Evolutionary conservation across 768 basidiomycete species (phyloP).

Genomic region (Rhizopogon vesiculosus): DNA sequence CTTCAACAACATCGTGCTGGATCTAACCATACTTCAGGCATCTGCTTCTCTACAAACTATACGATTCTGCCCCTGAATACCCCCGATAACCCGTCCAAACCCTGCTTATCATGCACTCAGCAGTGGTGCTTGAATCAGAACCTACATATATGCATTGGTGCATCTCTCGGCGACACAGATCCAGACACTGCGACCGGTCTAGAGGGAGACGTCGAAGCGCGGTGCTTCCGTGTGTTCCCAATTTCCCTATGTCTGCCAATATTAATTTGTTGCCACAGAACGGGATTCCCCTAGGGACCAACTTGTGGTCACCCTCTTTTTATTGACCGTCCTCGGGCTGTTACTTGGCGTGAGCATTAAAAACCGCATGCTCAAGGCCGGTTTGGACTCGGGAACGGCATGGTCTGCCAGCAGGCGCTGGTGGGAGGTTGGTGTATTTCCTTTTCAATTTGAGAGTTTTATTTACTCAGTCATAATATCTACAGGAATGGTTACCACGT

Average conservation of each 20-base stretch:
- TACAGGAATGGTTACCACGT: slow-evolving; percentile 38
- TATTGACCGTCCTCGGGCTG: slow-evolving; percentile 83
- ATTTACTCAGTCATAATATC: slow-evolving; percentile 10
- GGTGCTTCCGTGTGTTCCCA: slow-evolving; percentile 83
- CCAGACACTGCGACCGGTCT: slow-evolving; percentile 92
- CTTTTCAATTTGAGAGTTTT: slow-evolving; percentile 10
- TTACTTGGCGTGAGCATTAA: slow-evolving; percentile 82
- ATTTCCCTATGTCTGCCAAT: slow-evolving; percentile 21
- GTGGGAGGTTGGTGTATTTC: slow-evolving; percentile 68
- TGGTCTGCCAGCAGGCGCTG: slow-evolving; percentile 66
- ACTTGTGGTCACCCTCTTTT: slow-evolving; percentile 86
- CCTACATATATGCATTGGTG: slow-evolving; percentile 76
- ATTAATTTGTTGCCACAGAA: slow-evolving; percentile 43
- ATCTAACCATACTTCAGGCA: slow-evolving; percentile 47
- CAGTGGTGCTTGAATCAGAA: slow-evolving; percentile 96
- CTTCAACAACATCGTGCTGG: background rate
- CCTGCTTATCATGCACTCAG: slow-evolving; percentile 90
- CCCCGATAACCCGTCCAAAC: slow-evolving; percentile 83
- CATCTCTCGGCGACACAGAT: slow-evolving; percentile 80
- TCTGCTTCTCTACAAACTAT: slow-evolving; percentile 87
- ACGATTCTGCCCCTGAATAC: slow-evolving; percentile 77
- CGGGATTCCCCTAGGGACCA: slow-evolving; percentile 95
- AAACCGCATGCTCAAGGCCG: slow-evolving; percentile 76
- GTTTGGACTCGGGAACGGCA: slow-evolving; percentile 55
- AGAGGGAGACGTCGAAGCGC: slow-evolving; percentile 92